A percentile compares a stretch with the other conserved stretches of the same genome.
These are phyloP conservation scores for Tuber aestivum DNA, from an alignment of 495 filamentous ascomycete genomes.

Conservation along the genomic window DNA sequence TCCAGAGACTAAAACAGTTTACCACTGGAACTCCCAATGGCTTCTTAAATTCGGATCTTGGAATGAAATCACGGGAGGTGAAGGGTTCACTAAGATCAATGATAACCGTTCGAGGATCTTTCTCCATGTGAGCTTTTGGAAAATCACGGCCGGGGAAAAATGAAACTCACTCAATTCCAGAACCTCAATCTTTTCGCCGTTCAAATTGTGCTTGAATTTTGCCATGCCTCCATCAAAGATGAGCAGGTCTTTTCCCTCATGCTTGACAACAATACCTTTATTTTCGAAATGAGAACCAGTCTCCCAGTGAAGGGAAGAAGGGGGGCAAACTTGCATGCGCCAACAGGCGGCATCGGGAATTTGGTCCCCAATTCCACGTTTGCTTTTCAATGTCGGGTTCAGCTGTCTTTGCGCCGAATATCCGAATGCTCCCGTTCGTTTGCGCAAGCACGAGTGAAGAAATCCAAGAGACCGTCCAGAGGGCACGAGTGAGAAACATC, in stretches of 20 bases:
- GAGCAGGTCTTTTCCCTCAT: conserved; percentile 9
- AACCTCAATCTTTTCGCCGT: background rate
- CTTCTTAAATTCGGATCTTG: conserved; percentile 13
- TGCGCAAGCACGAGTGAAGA: background rate
- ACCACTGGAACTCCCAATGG: conserved; percentile 10
- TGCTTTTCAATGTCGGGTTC: background rate
- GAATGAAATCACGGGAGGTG: conserved; percentile 6
- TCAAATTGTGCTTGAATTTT: conserved; percentile 10
- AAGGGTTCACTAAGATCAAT: conserved; percentile 14
- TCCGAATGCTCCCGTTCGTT: background rate
- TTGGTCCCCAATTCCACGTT: conserved; percentile 15
- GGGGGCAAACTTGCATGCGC: conserved; percentile 15
- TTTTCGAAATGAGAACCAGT: background rate
- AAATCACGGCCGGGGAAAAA: background rate
- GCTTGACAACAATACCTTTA: conserved; percentile 14
- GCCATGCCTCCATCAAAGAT: conserved; percentile 20
- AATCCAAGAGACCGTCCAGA: background rate
- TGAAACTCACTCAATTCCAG: conserved; percentile 20
- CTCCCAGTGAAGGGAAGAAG: background rate
- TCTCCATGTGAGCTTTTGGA: background rate
- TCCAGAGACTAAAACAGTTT: conserved; percentile 18
- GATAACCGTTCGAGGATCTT: conserved; percentile 24
- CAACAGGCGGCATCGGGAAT: conserved; percentile 19
- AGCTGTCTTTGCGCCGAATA: background rate
- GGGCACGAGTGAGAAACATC: background rate